Evolutionary conservation across 2,329 filamentous ascomycete species (phyloP).

Genomic region (Alternaria novae-zelandiae): DNA sequence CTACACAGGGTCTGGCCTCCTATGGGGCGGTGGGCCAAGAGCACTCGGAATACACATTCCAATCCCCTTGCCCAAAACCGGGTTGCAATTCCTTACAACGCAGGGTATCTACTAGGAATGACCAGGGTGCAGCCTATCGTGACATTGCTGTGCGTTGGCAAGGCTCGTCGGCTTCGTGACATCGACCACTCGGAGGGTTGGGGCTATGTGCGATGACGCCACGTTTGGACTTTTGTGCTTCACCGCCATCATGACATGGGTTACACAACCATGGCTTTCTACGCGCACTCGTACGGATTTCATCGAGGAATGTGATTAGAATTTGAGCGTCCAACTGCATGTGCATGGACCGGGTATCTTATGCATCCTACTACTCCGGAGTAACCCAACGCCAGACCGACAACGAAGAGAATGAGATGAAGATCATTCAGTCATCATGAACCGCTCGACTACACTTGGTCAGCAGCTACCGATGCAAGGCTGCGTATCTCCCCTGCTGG

Average conservation of each 20-base stretch:
- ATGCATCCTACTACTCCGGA: neutral
- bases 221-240: constrained; percentile 14
- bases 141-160: constrained; percentile 22
- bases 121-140: constrained; percentile 16
- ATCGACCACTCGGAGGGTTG: constrained; percentile 9
- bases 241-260: constrained; percentile 22
- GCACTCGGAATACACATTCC: neutral
- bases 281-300: neutral
- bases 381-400: constrained; percentile 1
- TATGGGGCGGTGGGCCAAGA: neutral
- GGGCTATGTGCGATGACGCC: constrained; percentile 21
- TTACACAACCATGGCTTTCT: constrained; percentile 4
- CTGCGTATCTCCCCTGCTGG: constrained; percentile 39
- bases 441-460: constrained; percentile 9
- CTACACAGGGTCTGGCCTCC: neutral
- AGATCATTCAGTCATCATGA: neutral
- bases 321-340: neutral
- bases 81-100: neutral
- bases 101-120: constrained; percentile 9
- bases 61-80: neutral
- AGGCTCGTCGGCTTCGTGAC: constrained; percentile 8
- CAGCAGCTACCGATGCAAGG: constrained; percentile 12
- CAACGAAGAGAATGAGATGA: neutral
- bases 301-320: neutral
- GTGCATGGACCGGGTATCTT: constrained; percentile 6